Conservation (phyloP, 768 basidiomycete species). For the Boletus sp. region DNA sequence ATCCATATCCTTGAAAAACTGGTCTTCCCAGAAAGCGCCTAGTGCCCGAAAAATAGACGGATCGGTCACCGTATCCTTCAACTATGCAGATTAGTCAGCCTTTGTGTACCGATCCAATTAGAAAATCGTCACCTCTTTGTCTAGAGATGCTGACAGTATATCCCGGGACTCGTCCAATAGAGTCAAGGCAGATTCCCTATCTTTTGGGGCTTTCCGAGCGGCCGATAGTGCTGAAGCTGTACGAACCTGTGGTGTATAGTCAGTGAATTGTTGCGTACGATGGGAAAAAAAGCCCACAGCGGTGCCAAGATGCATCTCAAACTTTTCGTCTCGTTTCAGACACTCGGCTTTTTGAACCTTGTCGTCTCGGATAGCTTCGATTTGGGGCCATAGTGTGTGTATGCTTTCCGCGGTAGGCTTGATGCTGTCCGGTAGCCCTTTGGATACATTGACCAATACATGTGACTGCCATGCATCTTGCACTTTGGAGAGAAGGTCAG, state of each 20-base stretch:
- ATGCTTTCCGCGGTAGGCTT: slow-evolving; percentile 48
- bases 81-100: slow-evolving; percentile 40
- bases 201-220: slow-evolving; percentile 45
- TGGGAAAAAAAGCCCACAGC: slow-evolving; percentile 52
- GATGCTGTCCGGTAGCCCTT: slow-evolving; percentile 53
- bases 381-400: slow-evolving; percentile 51
- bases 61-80: slow-evolving; percentile 78
- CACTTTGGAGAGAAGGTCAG: slow-evolving; percentile 54
- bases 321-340: slow-evolving; percentile 83
- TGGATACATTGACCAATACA: slow-evolving; percentile 58
- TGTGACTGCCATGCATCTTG: slow-evolving; percentile 64
- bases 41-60: slow-evolving; percentile 80
- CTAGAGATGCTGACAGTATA: slow-evolving; percentile 67
- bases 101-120: neutral
- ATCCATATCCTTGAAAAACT: slow-evolving; percentile 90
- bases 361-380: slow-evolving; percentile 49
- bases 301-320: slow-evolving; percentile 80
- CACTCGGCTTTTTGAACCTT: slow-evolving; percentile 66
- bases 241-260: slow-evolving; percentile 38
- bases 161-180: slow-evolving; percentile 77
- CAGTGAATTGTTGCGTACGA: slow-evolving; percentile 6
- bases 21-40: slow-evolving; percentile 83
- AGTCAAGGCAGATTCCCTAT: slow-evolving; percentile 43
- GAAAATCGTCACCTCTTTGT: slow-evolving; percentile 57
- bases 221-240: slow-evolving; percentile 50